Evolutionary conservation across 495 filamentous ascomycete genomes (phyloP).

Genomic region (Penicillium herquei): DNA sequence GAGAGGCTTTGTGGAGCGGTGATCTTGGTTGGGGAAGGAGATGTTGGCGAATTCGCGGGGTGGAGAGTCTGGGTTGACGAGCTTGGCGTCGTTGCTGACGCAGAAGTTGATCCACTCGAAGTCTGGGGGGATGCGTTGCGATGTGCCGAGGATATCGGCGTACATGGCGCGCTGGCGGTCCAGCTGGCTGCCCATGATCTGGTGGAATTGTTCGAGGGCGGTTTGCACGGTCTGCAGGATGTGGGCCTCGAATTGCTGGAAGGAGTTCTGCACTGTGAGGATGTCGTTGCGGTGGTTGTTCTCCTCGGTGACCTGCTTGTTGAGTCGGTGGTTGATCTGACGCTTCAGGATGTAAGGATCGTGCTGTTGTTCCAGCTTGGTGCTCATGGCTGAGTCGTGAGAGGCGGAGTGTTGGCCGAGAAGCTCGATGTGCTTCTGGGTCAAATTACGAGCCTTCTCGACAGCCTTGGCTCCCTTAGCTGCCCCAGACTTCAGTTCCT

Average conservation of each 20-base stretch:
- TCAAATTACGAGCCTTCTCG: conserved; percentile 78
- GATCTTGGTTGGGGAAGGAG: conserved; percentile 83
- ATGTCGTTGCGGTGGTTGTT: conserved; percentile 93
- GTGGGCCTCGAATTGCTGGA: conserved; percentile 84
- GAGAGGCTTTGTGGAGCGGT: conserved; percentile 72
- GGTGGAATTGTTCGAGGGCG: conserved; percentile 75
- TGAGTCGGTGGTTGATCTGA: conserved; percentile 75
- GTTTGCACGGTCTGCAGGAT: conserved; percentile 79
- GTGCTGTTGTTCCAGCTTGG: conserved; percentile 61
- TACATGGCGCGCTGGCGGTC: conserved; percentile 79
- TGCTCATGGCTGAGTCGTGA: conserved; percentile 66
- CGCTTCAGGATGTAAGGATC: conserved; percentile 89
- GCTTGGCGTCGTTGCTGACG: conserved; percentile 59
- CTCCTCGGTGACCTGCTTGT: conserved; percentile 90
- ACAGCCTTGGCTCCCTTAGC: conserved; percentile 84
- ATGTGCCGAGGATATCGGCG: conserved; percentile 73
- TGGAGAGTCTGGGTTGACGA: conserved; percentile 77
- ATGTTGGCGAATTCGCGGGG: conserved; percentile 69
- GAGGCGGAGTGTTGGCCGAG: conserved; percentile 78
- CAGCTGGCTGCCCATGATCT: conserved; percentile 72
- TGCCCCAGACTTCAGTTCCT: conserved; percentile 83
- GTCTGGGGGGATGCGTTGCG: conserved; percentile 78
- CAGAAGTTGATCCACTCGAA: conserved; percentile 91
- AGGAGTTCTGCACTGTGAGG: conserved; percentile 82
- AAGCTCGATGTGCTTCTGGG: conserved; percentile 95